These are phyloP conservation scores for Perkinsus marinus DNA, from an alignment of 169 alveolate genomes.

Conservation along the genomic window DNA sequence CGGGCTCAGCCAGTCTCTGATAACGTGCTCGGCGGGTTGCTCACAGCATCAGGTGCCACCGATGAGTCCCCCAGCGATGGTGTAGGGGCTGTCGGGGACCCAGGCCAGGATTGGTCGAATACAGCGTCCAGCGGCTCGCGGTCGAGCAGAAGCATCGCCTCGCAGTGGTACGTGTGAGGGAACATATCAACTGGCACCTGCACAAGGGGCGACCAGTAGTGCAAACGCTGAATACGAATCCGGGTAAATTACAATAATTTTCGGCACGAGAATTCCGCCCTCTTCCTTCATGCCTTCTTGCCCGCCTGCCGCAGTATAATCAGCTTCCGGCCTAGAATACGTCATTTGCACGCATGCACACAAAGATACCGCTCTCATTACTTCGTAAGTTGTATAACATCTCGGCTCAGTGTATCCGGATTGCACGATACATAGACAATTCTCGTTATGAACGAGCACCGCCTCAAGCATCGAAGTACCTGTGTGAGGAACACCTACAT, in stretches of 20 bases:
- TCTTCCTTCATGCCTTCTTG: not conserved
- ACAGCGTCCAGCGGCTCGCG: not conserved
- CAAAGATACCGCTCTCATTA: not conserved
- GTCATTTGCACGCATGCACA: not conserved
- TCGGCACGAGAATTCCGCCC: not conserved
- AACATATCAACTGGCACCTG: not conserved
- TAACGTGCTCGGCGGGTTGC: not conserved
- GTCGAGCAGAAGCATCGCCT: not conserved
- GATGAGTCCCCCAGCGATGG: not conserved
- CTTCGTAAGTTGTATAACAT: not conserved
- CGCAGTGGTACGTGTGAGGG: not conserved
- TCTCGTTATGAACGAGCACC: not conserved
- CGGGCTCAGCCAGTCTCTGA: not conserved
- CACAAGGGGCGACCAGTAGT: not conserved
- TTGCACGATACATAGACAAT: not conserved
- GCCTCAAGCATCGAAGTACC: not conserved
- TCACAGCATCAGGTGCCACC: not conserved
- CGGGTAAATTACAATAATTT: not conserved
- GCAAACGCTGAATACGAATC: not conserved
- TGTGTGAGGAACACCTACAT: not conserved
- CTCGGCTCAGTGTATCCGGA: not conserved
- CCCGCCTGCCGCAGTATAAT: not conserved
- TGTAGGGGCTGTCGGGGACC: not conserved
- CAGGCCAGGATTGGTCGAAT: not conserved
- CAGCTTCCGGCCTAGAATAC: not conserved